Conservation (phyloP, 75 land plant species). For the Ceratopteris richardii region DNA sequence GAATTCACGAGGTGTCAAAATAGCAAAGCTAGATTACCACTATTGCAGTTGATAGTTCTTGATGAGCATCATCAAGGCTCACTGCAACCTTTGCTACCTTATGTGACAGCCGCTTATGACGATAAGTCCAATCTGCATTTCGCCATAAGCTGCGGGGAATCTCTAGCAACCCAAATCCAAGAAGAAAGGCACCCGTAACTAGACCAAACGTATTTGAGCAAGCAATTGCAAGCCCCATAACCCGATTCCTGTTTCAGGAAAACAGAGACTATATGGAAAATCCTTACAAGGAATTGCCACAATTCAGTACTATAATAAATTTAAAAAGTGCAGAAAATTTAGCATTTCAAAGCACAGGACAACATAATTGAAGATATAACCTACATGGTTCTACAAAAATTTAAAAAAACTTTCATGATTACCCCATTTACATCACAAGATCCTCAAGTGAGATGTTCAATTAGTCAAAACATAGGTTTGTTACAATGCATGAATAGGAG, state of each 20-base stretch:
- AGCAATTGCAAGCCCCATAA: conserved; percentile 88
- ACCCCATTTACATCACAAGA: too few relatives aligned
- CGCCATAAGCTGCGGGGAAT: conserved; percentile 94
- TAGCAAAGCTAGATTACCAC: conserved; percentile 46
- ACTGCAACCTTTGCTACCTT: conserved; percentile 87
- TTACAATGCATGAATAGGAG: too few relatives aligned
- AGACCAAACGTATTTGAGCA: conserved; percentile 98
- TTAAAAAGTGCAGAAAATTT: too few relatives aligned
- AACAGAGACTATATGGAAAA: conserved; percentile 1
- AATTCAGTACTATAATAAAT: neutral
- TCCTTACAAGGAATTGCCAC: neutral
- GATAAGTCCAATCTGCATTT: conserved; percentile 82
- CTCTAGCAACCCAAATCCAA: conserved; percentile 95
- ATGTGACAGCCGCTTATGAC: conserved; percentile 89
- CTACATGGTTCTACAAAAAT: too few relatives aligned
- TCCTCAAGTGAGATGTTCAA: too few relatives aligned
- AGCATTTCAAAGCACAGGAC: too few relatives aligned
- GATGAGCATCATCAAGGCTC: conserved; percentile 98
- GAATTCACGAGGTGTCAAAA: neutral
- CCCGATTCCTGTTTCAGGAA: conserved; percentile 27
- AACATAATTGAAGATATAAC: too few relatives aligned
- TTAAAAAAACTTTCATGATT: too few relatives aligned
- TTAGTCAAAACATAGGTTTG: too few relatives aligned
- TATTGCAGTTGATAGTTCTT: conserved; percentile 93
- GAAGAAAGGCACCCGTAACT: conserved; percentile 98